Conservation (phyloP, 352 stramenopile species). For the Phytopythium delawarense region DNA sequence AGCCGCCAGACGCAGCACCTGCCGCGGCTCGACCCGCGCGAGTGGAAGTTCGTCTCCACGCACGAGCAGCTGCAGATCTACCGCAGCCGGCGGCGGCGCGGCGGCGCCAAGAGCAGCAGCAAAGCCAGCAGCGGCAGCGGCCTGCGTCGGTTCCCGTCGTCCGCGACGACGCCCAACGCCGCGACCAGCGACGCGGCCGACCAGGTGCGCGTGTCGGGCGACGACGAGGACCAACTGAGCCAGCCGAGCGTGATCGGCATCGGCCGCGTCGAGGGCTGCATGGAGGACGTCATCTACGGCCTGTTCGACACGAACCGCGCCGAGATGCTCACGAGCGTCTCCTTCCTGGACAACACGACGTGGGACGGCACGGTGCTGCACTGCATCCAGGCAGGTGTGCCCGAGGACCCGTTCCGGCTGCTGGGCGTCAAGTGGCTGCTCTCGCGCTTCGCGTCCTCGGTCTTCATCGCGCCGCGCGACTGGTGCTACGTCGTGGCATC, state of each 20-base stretch:
- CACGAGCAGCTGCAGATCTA: conserved; percentile 39
- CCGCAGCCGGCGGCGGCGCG: conserved; percentile 18
- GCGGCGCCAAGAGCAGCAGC: conserved; percentile 3
- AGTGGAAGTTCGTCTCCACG: conserved; percentile 42
- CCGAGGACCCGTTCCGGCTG: conserved; percentile 33
- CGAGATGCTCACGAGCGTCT: conserved; percentile 33
- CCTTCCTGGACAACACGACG: conserved; percentile 26
- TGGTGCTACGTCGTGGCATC: conserved; percentile 37
- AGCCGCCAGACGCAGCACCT: conserved; percentile 18
- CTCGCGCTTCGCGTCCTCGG: conserved; percentile 15
- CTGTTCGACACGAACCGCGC: conserved; percentile 26
- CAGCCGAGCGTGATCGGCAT: conserved; percentile 39
- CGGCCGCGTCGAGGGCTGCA: conserved; percentile 25
- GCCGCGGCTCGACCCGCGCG: conserved; percentile 21
- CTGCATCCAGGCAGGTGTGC: conserved; percentile 23
- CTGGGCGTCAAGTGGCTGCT: conserved; percentile 45
- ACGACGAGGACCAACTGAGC: conserved; percentile 18
- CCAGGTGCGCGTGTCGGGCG: conserved; percentile 17
- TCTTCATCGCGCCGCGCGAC: conserved; percentile 31
- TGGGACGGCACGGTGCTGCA: conserved; percentile 39
- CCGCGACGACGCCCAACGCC: not conserved
- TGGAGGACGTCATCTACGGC: conserved; percentile 43
- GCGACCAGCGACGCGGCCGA: not conserved
- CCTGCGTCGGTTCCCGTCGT: not conserved
- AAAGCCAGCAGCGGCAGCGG: not conserved